Percentiles rank a stretch among this genome's conserved stretches.
These are phyloP conservation scores for Pseudogymnoascus sp. DNA, from an alignment of 2,329 filamentous ascomycete species.

Conservation along the genomic window DNA sequence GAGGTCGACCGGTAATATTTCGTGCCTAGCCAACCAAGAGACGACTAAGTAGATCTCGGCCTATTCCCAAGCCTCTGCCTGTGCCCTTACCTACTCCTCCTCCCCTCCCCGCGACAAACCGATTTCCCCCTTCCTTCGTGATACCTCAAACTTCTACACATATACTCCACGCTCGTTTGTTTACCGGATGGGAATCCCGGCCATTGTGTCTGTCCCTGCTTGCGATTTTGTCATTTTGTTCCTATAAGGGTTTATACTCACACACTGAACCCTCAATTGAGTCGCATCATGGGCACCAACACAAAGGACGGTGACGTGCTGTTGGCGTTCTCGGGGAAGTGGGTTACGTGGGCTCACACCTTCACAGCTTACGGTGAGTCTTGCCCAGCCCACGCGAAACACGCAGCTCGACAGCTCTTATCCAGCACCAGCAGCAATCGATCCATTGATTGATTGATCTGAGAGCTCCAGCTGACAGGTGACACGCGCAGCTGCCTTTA, in stretches of 20 bases:
- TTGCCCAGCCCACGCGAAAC: background rate
- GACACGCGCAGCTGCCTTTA: conserved; percentile 57
- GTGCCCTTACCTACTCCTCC: background rate
- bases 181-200: background rate
- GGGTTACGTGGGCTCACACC: conserved; percentile 86
- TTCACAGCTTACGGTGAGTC: conserved; percentile 66
- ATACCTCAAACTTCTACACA: background rate
- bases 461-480: conserved; percentile 1
- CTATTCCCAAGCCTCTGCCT: background rate
- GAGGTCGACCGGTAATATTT: background rate
- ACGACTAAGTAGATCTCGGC: background rate
- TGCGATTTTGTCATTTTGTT: background rate
- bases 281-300: conserved; percentile 34
- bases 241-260: background rate
- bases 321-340: conserved; percentile 69
- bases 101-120: background rate
- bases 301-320: conserved; percentile 57
- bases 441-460: background rate
- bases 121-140: background rate
- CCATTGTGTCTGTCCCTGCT: background rate
- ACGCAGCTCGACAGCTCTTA: background rate
- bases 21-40: background rate
- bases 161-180: background rate
- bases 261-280: background rate
- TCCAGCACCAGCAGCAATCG: background rate